Conservation (phyloP, 495 filamentous ascomycete genomes). For the Penicillium cinerascens region DNA sequence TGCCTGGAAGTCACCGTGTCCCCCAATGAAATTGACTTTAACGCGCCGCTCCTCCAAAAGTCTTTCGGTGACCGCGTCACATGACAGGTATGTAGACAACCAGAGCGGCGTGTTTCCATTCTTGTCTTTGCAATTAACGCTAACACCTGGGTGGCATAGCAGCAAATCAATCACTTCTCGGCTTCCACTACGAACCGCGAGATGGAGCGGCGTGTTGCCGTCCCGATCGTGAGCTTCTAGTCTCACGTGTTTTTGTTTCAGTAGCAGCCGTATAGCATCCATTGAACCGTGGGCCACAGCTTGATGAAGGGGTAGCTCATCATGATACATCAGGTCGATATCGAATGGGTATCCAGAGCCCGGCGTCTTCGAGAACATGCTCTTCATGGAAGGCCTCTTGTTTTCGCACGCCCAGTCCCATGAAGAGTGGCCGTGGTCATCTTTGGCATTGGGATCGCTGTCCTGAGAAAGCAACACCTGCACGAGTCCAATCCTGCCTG, state of each 20-base stretch:
- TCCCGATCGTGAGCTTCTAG: slow-evolving; percentile 4
- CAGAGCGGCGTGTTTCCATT: slow-evolving; percentile 11
- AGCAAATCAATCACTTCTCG: slow-evolving; percentile 8
- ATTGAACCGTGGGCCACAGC: slow-evolving; percentile 5
- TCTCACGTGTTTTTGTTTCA: neutral
- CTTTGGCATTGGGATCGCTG: slow-evolving; percentile 3
- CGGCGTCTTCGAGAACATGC: neutral
- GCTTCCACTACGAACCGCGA: slow-evolving; percentile 5
- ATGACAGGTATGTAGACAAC: slow-evolving; percentile 8
- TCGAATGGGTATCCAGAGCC: neutral
- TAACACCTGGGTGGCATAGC: neutral
- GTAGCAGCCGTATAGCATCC: slow-evolving; percentile 6
- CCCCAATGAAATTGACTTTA: slow-evolving; percentile 8
- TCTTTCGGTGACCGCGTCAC: slow-evolving; percentile 5
- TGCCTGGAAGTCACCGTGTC: neutral
- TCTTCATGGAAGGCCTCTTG: slow-evolving; percentile 3
- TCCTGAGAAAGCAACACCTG: slow-evolving; percentile 4
- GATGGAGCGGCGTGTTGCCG: slow-evolving; percentile 8
- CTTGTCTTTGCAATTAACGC: slow-evolving; percentile 5
- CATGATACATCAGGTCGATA: neutral
- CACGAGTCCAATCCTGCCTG: slow-evolving; percentile 4
- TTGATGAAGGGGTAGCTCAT: slow-evolving; percentile 8
- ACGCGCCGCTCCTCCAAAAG: slow-evolving; percentile 5
- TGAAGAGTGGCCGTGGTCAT: slow-evolving; percentile 8
- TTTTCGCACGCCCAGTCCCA: slow-evolving; percentile 1